Evolutionary conservation across 2,329 filamentous ascomycete genomes (phyloP).

Genomic region (Bimuria novae-zelandiae): DNA sequence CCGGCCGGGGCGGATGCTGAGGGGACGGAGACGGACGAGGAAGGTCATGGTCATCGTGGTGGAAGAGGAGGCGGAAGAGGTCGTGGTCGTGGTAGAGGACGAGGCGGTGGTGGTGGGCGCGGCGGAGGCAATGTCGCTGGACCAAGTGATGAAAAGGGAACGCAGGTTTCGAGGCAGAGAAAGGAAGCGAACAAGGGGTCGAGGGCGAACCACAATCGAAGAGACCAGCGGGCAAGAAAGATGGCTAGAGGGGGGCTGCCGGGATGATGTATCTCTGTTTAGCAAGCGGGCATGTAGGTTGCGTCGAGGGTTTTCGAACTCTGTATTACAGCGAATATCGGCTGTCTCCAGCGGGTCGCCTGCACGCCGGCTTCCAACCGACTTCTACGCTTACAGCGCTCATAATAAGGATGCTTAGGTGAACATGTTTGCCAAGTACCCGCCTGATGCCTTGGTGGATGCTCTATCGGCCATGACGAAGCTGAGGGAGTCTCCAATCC

Average conservation of each 20-base stretch:
- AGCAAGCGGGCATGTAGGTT: too few species aligned
- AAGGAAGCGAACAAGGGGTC: slow-evolving; percentile 86
- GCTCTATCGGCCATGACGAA: too few species aligned
- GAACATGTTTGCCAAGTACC: too few species aligned
- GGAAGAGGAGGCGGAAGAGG: slow-evolving; percentile 52
- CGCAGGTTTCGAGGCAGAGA: slow-evolving; percentile 69
- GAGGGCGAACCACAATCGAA: slow-evolving; percentile 82
- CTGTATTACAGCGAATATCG: too few species aligned
- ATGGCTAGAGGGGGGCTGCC: slow-evolving; percentile 62
- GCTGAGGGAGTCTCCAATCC: too few species aligned
- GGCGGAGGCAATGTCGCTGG: slow-evolving; percentile 64
- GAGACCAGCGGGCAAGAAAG: slow-evolving; percentile 69
- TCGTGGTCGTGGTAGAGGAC: slow-evolving; percentile 42
- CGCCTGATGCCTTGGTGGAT: too few species aligned
- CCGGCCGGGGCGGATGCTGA: slow-evolving; percentile 62
- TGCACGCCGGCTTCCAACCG: too few species aligned
- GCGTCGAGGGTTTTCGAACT: too few species aligned
- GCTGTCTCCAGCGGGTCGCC: too few species aligned
- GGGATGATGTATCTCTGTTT: too few species aligned
- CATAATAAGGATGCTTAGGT: too few species aligned
- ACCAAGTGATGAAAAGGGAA: slow-evolving; percentile 69
- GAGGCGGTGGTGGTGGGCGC: slow-evolving; percentile 40
- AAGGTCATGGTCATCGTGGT: slow-evolving; percentile 53
- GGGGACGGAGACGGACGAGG: slow-evolving; percentile 49
- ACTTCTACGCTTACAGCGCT: too few species aligned